These are phyloP conservation scores for Kazachstania psychrophila DNA, from an alignment of 805 yeast species.

Conservation along the genomic window DNA sequence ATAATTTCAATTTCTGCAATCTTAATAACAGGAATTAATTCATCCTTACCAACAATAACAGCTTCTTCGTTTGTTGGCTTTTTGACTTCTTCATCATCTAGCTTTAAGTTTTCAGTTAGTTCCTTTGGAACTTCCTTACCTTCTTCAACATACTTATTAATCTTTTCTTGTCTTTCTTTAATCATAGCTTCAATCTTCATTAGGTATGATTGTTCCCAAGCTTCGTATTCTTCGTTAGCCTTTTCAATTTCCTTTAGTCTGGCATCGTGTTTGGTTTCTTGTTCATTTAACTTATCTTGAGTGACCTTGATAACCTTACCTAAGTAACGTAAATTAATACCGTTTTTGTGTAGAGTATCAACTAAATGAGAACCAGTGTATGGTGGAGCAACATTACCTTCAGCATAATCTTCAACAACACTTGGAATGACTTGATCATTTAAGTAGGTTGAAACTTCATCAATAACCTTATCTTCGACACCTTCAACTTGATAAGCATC, in stretches of 20 bases:
- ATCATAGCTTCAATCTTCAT: constrained; percentile 26
- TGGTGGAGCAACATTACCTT: constrained; percentile 48
- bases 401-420: constrained; percentile 37
- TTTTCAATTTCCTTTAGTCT: constrained; percentile 21
- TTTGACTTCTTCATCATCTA: constrained; percentile 28
- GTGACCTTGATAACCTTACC: constrained; percentile 40
- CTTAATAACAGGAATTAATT: constrained; percentile 38
- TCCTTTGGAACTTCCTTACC: constrained; percentile 31
- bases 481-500: constrained; percentile 54
- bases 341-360: constrained; percentile 59
- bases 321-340: constrained; percentile 83
- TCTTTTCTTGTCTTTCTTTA: constrained; percentile 30
- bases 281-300: constrained; percentile 20
- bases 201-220: constrained; percentile 26
- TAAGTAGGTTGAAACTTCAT: constrained; percentile 60
- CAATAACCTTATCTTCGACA: constrained; percentile 40
- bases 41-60: constrained; percentile 28
- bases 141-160: constrained; percentile 25
- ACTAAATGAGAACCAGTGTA: constrained; percentile 74
- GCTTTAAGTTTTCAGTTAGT: constrained; percentile 26
- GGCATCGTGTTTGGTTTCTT: constrained; percentile 15
- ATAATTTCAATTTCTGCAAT: constrained; percentile 55
- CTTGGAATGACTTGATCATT: constrained; percentile 52
- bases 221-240: constrained; percentile 27
- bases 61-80: constrained; percentile 30